Evolutionary conservation across 805 yeast species (phyloP).

Genomic region (Kodamaea laetipori): DNA sequence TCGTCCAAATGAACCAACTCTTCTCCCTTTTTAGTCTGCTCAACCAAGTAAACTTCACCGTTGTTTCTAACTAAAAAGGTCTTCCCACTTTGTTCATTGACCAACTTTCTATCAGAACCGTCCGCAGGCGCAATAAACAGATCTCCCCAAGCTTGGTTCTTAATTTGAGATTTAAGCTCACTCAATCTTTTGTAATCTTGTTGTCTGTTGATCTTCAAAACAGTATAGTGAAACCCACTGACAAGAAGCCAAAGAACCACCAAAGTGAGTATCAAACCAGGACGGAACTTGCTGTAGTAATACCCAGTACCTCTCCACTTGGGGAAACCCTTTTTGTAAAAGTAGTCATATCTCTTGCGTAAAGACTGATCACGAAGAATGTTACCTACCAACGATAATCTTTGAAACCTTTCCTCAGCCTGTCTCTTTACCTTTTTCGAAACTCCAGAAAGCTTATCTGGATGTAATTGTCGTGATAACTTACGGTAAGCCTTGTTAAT

Average conservation of each 20-base stretch:
- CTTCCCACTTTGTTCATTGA: conserved; percentile 46
- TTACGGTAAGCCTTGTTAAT: conserved; percentile 69
- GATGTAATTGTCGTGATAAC: conserved; percentile 74
- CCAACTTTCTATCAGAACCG: conserved; percentile 48
- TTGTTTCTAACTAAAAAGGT: conserved; percentile 57
- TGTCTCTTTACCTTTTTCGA: conserved; percentile 39
- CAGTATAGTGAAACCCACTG: conserved; percentile 58
- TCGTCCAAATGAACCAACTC: conserved; percentile 45
- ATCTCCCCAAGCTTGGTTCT: conserved; percentile 57
- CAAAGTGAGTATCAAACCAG: conserved; percentile 56
- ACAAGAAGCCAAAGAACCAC: conserved; percentile 52
- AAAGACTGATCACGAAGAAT: conserved; percentile 61
- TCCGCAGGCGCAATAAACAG: conserved; percentile 52
- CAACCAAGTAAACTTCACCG: conserved; percentile 55
- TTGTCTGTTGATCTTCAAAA: conserved; percentile 53
- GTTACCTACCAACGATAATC: conserved; percentile 74
- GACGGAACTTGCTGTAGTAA: conserved; percentile 67
- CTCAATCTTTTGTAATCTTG: conserved; percentile 62
- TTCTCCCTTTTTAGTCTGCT: conserved; percentile 29
- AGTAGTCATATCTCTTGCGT: conserved; percentile 78
- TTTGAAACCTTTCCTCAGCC: conserved; percentile 72
- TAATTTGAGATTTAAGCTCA: conserved; percentile 52
- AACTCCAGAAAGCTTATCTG: conserved; percentile 62
- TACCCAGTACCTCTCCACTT: conserved; percentile 70
- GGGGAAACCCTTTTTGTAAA: conserved; percentile 83